These are phyloP conservation scores for Sporobolomyces pararoseus DNA, from an alignment of 768 basidiomycete species.

Conservation along the genomic window DNA sequence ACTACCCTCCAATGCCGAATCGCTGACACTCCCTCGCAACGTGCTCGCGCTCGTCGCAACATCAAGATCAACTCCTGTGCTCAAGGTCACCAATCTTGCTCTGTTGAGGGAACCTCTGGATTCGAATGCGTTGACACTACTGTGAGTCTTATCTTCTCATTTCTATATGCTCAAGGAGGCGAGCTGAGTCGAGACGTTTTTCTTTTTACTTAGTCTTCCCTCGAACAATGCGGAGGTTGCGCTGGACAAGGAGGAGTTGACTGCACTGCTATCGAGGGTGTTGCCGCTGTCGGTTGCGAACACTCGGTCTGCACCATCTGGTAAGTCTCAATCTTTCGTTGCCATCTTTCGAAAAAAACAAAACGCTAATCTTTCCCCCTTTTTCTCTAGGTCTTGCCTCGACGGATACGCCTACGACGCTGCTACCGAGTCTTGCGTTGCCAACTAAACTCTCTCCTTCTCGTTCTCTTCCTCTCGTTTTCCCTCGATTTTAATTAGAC, in stretches of 20 bases:
- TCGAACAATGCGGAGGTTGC: conserved; percentile 38
- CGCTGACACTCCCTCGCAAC: conserved; percentile 7
- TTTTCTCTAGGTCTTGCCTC: conserved; percentile 10
- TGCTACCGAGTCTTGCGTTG: not conserved
- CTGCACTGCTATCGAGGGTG: conserved; percentile 22
- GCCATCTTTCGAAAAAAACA: not conserved
- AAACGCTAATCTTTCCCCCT: too few species aligned
- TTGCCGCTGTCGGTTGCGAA: conserved; percentile 12
- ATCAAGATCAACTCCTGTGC: conserved; percentile 21
- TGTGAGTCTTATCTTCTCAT: too few species aligned
- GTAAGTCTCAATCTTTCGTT: too few species aligned
- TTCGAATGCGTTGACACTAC: conserved; percentile 40
- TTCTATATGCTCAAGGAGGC: too few species aligned
- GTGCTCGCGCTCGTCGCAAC: conserved; percentile 16
- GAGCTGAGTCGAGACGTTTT: too few species aligned
- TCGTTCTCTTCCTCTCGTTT: not conserved
- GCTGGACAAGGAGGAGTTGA: conserved; percentile 29
- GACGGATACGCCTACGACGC: conserved; percentile 17
- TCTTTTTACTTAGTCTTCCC: too few species aligned
- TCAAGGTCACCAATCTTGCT: conserved; percentile 23
- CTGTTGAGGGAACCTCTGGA: conserved; percentile 3
- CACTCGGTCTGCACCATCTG: conserved; percentile 19
- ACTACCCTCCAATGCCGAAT: not conserved
- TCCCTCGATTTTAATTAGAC: not conserved
- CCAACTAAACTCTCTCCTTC: not conserved